Evolutionary conservation across 331 rosid species (phyloP), one percentile per base, ranked within the genome.

Genomic region (Dryas integrifolia): DNA sequence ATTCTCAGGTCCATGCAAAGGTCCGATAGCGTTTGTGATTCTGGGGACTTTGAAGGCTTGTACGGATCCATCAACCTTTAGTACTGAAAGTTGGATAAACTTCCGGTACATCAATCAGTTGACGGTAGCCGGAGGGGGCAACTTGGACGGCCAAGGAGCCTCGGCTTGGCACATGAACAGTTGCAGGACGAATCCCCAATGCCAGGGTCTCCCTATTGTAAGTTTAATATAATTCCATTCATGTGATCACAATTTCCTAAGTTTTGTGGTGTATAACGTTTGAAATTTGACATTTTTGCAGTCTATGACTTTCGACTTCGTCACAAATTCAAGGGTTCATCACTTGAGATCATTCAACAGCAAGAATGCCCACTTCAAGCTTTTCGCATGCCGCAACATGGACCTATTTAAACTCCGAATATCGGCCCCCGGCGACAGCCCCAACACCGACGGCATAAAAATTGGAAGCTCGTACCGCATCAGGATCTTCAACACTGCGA

Each of bases 1-100:
- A 11, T 83, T 83, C 56, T 45, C 68, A 38, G 86, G 86, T 58
- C 84, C 84, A 12, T 83, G 86, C 70, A 64, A 72, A 13, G 86
- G 81, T 52, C 73, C 56, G 13, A 72, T 58, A 6, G 51, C 74
- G 6, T 76, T 83, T 79, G 26, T 79, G 44, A 63, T 83, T 21
- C 15, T 10, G 40, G 82, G 86, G 45, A 50, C 50, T 50, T 35
- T 83, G 41, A 72, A 38, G 46, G 86, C 86, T 52, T 49, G 82
- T 1, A 68, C 67, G 15, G 61, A 76, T 48, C 75, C 57, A 52
- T 62, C 86, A 14, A 67, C 35, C 4, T 35, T 67, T 4, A 26
- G 11, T 3, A 18, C 57, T 35, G 45, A 68, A 0, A 68, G 56
- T 43, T 83, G 86, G 86, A 72, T 79, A 0, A 76, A 76, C 21